Evolutionary conservation across 2,329 filamentous ascomycete species (phyloP).

Genomic region (Didymella segeticola): DNA sequence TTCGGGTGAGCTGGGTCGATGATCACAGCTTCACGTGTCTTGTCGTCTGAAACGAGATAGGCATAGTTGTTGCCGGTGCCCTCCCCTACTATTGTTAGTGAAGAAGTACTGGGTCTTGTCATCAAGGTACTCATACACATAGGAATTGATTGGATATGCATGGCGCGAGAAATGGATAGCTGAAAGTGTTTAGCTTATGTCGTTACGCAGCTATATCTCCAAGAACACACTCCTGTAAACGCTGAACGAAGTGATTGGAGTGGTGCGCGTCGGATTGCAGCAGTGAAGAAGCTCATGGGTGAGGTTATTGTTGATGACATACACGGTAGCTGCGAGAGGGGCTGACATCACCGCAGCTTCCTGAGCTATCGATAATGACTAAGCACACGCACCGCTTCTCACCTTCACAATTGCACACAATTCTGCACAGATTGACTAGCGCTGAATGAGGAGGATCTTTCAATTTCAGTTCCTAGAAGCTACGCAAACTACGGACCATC

Average conservation of each 20-base stretch:
- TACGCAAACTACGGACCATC: neutral
- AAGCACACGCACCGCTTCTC: neutral
- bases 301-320: slow-evolving; percentile 55
- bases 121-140: slow-evolving; percentile 70
- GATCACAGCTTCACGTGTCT: slow-evolving; percentile 62
- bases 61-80: slow-evolving; percentile 83
- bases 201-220: neutral
- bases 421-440: neutral
- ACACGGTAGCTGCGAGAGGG: slow-evolving; percentile 45
- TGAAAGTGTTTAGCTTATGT: slow-evolving; percentile 32
- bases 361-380: neutral
- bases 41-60: slow-evolving; percentile 65
- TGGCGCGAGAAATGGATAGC: slow-evolving; percentile 57
- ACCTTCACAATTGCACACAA: neutral
- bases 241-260: slow-evolving; percentile 25
- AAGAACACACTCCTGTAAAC: slow-evolving; percentile 26
- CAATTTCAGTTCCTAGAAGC: neutral
- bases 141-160: slow-evolving; percentile 88
- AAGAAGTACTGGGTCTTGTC: neutral
- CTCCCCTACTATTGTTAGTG: slow-evolving; percentile 63
- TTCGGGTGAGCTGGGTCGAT: slow-evolving; percentile 81
- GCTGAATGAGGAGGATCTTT: neutral
- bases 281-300: slow-evolving; percentile 45
- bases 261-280: slow-evolving; percentile 36
- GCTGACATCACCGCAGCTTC: slow-evolving; percentile 32